Conservation (phyloP, 2,329 filamentous ascomycete species). For the Fusarium domesticum region DNA sequence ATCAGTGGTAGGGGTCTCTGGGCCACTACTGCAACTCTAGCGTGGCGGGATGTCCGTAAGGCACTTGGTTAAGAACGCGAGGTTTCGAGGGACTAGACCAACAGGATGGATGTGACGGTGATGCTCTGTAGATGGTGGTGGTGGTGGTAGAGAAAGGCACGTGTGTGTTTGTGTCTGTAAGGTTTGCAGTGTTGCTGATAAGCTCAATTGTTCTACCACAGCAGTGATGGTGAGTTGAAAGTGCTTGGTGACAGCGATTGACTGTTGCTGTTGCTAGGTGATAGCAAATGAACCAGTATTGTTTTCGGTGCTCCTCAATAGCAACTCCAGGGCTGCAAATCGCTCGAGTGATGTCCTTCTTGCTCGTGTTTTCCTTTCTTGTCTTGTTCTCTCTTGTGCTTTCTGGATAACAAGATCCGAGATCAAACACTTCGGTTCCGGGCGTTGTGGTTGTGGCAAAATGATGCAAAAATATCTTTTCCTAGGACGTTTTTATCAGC, state of each 20-base stretch:
- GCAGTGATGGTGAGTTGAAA: too few species aligned
- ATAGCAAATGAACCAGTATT: conserved; percentile 22
- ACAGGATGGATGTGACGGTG: neutral
- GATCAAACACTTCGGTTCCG: too few species aligned
- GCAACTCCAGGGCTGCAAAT: conserved; percentile 28
- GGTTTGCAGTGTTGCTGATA: conserved; percentile 2
- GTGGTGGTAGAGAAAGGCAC: neutral
- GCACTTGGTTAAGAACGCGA: conserved; percentile 18
- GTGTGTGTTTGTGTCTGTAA: too few species aligned
- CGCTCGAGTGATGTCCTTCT: neutral
- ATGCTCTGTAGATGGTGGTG: neutral
- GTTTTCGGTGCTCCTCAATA: conserved; percentile 28
- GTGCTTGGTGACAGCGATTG: neutral
- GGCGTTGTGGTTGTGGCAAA: too few species aligned
- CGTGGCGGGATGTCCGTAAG: conserved; percentile 32
- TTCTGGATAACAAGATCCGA: too few species aligned
- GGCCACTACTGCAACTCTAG: conserved; percentile 30
- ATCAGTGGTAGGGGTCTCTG: conserved; percentile 8
- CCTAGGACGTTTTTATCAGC: too few species aligned
- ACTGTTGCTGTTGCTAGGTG: conserved; percentile 14
- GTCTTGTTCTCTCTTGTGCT: too few species aligned
- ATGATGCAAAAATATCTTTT: too few species aligned
- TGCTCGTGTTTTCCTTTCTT: too few species aligned
- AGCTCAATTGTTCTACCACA: too few species aligned
- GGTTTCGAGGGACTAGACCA: conserved; percentile 10